phyloP scores from a whole-genome alignment of 352 stramenopile species.

The Phytophthora pini region DNA sequence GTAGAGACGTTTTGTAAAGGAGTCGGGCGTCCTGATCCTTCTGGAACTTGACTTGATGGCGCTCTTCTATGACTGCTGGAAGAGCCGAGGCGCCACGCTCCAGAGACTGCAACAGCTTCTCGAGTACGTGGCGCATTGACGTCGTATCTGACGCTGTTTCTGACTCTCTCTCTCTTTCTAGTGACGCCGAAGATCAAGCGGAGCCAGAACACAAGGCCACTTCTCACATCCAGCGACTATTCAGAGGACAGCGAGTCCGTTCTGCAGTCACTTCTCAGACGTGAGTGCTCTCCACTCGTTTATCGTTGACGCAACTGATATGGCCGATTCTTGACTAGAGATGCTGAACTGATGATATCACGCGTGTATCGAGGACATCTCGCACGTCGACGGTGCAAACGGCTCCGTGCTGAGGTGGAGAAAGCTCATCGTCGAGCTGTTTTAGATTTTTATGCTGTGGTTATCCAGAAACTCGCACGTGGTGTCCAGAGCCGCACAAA shows the following conservation, averaged over 20 bases:
- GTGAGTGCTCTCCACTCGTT: conserved; percentile 17
- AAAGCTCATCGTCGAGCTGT: conserved; percentile 37
- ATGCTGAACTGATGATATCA: conserved; percentile 59
- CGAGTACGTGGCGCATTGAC: conserved; percentile 35
- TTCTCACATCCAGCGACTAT: conserved; percentile 69
- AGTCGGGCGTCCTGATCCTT: neutral
- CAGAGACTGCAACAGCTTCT: conserved; percentile 58
- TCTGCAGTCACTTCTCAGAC: conserved; percentile 43
- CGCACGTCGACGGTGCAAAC: conserved; percentile 39
- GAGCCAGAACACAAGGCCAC: conserved; percentile 46
- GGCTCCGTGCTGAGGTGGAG: conserved; percentile 22
- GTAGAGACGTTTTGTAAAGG: no score
- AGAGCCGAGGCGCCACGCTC: conserved; percentile 48
- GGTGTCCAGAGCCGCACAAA: conserved; percentile 52
- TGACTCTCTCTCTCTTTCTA: conserved; percentile 16
- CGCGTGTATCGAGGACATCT: conserved; percentile 70
- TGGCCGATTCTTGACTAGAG: conserved; percentile 27
- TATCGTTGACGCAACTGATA: neutral
- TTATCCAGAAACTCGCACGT: conserved; percentile 65
- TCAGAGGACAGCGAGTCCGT: conserved; percentile 62
- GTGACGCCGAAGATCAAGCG: conserved; percentile 56
- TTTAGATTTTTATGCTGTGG: conserved; percentile 54
- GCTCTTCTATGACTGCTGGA: conserved; percentile 75
- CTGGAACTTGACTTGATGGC: conserved; percentile 38
- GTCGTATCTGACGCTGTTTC: conserved; percentile 6